A percentile compares a stretch with the other conserved stretches of the same genome.
Conservation (phyloP, 352 stramenopile genomes). For the Phytophthora sojae region DNA sequence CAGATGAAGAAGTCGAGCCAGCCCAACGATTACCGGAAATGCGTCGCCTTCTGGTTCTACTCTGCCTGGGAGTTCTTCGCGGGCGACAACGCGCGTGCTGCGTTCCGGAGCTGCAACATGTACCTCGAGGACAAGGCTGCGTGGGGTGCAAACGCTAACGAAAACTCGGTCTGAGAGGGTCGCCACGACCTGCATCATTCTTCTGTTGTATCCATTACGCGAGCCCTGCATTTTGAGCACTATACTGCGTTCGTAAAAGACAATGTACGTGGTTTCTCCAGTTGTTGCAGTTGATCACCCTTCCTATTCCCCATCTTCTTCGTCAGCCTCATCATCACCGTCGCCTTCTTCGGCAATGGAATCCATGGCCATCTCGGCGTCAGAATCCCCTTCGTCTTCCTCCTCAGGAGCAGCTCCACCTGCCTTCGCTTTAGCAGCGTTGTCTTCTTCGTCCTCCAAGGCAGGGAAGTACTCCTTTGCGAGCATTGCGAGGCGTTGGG, state of each 20-base stretch:
- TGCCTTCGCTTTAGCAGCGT: constrained; percentile 21
- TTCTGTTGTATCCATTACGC: constrained; percentile 19
- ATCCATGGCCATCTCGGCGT: constrained; percentile 50
- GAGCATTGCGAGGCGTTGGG: constrained; percentile 58
- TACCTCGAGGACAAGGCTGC: constrained; percentile 76
- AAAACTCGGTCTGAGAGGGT: constrained; percentile 38
- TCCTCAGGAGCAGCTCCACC: constrained; percentile 24
- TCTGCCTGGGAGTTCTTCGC: constrained; percentile 87
- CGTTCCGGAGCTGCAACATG: constrained; percentile 89
- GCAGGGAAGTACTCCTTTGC: constrained; percentile 76
- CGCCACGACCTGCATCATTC: neutral
- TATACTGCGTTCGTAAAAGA: constrained; percentile 21
- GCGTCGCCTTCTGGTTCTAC: constrained; percentile 90
- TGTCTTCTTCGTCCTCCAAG: constrained; percentile 41
- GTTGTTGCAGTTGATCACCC: constrained; percentile 6
- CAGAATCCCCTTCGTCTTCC: constrained; percentile 44
- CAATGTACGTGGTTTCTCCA: constrained; percentile 22
- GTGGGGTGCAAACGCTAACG: constrained; percentile 46
- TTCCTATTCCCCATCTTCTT: constrained; percentile 18
- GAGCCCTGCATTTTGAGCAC: constrained; percentile 25
- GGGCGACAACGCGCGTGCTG: constrained; percentile 71
- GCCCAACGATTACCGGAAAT: constrained; percentile 90
- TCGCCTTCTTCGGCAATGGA: constrained; percentile 20
- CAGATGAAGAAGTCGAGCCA: constrained; percentile 85
- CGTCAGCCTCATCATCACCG: constrained; percentile 10